Evolutionary conservation across 1,284 basidiomycete species (phyloP).

Genomic region (Naganishia albida): DNA sequence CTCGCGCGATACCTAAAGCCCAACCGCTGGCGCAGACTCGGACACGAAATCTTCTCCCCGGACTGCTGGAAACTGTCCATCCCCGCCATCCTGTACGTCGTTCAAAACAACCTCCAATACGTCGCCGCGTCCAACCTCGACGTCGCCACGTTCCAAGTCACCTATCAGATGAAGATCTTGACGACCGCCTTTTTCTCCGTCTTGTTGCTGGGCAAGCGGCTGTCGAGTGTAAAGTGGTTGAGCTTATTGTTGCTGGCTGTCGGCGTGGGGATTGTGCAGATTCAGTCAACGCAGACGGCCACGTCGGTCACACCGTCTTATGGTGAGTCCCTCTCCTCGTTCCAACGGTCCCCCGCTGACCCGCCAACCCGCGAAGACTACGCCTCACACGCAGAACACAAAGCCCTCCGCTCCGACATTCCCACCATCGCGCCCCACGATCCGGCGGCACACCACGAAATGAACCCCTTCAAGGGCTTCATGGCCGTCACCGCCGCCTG

Average conservation of each 20-base stretch:
- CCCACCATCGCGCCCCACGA: neutral
- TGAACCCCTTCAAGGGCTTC: slow-evolving; percentile 82
- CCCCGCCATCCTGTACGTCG: slow-evolving; percentile 91
- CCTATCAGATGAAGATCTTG: slow-evolving; percentile 96
- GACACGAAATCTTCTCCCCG: slow-evolving; percentile 62
- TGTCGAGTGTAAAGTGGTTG: slow-evolving; percentile 76
- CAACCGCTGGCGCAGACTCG: slow-evolving; percentile 36
- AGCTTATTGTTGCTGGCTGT: slow-evolving; percentile 81
- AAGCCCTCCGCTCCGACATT: slow-evolving; percentile 20
- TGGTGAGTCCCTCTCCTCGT: neutral
- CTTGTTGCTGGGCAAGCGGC: slow-evolving; percentile 75
- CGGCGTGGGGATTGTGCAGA: slow-evolving; percentile 90
- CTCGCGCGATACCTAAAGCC: slow-evolving; percentile 28
- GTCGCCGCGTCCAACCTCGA: slow-evolving; percentile 90
- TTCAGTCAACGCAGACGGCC: slow-evolving; percentile 58
- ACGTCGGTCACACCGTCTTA: neutral
- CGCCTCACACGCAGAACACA: slow-evolving; percentile 23
- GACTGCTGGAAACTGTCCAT: slow-evolving; percentile 98
- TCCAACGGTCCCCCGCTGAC: neutral
- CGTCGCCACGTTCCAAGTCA: slow-evolving; percentile 84
- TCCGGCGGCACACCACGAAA: slow-evolving; percentile 28
- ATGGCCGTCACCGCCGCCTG: slow-evolving; percentile 84
- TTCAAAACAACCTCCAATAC: slow-evolving; percentile 96
- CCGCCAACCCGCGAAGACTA: slow-evolving; percentile 10
- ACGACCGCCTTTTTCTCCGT: slow-evolving; percentile 95